phyloP scores from a whole-genome alignment of 106 monocot species.

The Dendrobium catenatum region DNA sequence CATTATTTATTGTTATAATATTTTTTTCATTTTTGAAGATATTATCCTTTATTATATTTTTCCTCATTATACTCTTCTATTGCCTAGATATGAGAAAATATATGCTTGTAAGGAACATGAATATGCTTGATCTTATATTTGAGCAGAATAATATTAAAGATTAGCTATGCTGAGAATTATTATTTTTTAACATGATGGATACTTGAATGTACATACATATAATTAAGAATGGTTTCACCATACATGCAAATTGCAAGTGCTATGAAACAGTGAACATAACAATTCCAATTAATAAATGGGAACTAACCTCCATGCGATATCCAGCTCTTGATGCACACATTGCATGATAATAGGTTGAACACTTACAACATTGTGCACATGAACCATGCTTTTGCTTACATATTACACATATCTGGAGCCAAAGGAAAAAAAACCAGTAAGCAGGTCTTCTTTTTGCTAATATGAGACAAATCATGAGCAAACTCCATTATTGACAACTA shows the following conservation, averaged over 20 bases:
- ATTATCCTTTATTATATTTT: too few relatives aligned
- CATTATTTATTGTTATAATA: too few relatives aligned
- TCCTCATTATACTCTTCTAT: too few relatives aligned
- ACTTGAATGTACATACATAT: not conserved
- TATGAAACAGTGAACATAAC: not conserved
- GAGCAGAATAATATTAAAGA: not conserved
- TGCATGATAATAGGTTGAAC: slow-evolving; percentile 89
- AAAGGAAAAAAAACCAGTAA: not conserved
- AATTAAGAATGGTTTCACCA: not conserved
- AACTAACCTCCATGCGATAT: slow-evolving; percentile 85
- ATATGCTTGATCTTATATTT: not conserved
- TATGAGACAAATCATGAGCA: not conserved
- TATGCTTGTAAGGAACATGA: not conserved
- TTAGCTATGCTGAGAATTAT: not conserved
- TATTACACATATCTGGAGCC: slow-evolving; percentile 57
- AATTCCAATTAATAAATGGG: not conserved
- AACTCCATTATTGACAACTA: not conserved
- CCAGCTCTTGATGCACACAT: slow-evolving; percentile 98
- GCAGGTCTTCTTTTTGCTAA: not conserved
- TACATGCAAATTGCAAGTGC: not conserved
- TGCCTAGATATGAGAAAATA: too few relatives aligned
- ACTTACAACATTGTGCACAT: slow-evolving; percentile 78
- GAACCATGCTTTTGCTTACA: slow-evolving; percentile 94
- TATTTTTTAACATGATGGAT: not conserved
- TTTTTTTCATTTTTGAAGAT: too few relatives aligned